Evolutionary conservation across 2,329 filamentous ascomycete species (phyloP).

Genomic region (Xylaria sp.): DNA sequence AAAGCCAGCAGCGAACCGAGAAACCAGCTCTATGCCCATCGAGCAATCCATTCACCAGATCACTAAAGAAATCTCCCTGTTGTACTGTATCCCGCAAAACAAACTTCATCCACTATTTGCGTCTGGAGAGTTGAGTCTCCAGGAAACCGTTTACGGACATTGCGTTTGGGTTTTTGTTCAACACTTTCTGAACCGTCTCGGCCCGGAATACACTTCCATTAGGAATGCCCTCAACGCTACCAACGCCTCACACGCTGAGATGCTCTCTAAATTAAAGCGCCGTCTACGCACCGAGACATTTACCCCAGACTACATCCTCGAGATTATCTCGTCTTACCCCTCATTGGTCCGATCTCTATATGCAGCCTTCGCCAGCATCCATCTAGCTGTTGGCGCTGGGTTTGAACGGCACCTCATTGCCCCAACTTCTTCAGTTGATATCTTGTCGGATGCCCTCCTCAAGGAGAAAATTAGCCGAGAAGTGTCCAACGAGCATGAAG

Average conservation of each 20-base stretch:
- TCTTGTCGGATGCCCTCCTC: slow-evolving; percentile 79
- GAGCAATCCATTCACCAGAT: slow-evolving; percentile 98
- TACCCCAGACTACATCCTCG: slow-evolving; percentile 96
- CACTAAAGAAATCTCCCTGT: slow-evolving; percentile 95
- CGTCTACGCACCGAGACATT: slow-evolving; percentile 96
- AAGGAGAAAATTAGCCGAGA: slow-evolving; percentile 81
- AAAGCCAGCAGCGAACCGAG: slow-evolving; percentile 72
- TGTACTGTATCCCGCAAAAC: slow-evolving; percentile 98
- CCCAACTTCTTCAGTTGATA: slow-evolving; percentile 69
- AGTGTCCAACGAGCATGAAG: slow-evolving; percentile 92
- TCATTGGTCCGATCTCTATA: slow-evolving; percentile 88
- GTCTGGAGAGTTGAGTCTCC: slow-evolving; percentile 84
- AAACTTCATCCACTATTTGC: slow-evolving; percentile 93
- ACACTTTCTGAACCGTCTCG: slow-evolving; percentile 96
- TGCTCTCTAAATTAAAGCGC: slow-evolving; percentile 94
- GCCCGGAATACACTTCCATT: slow-evolving; percentile 89
- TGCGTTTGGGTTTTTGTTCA: slow-evolving; percentile 98
- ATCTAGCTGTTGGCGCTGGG: slow-evolving; percentile 69
- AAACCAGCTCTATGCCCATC: slow-evolving; percentile 76
- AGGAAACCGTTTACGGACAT: slow-evolving; percentile 97
- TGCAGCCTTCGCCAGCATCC: slow-evolving; percentile 88
- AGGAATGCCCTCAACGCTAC: slow-evolving; percentile 80
- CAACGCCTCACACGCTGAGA: slow-evolving; percentile 86
- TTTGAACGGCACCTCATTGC: slow-evolving; percentile 63
- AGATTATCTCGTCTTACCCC: slow-evolving; percentile 94